Conservation (phyloP, 2,329 filamentous ascomycete species). For the Septoria petroselini region DNA sequence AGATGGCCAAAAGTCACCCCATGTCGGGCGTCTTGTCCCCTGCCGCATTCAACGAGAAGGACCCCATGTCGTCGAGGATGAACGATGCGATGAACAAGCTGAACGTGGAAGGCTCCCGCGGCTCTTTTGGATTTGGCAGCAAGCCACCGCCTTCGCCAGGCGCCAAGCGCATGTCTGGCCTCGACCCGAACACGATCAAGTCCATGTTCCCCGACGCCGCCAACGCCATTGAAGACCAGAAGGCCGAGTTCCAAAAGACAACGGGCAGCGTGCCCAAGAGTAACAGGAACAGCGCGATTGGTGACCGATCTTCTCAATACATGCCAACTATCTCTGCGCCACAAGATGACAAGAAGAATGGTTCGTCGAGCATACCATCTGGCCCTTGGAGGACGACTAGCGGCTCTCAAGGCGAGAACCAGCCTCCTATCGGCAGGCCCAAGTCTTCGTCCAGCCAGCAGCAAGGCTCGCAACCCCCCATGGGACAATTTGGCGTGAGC, state of each 20-base stretch:
- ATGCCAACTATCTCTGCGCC: slow-evolving; percentile 69
- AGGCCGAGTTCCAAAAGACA: slow-evolving; percentile 94
- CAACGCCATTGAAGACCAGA: slow-evolving; percentile 96
- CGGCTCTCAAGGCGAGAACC: slow-evolving; percentile 45
- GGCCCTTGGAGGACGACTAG: slow-evolving; percentile 72
- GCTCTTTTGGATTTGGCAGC: slow-evolving; percentile 64
- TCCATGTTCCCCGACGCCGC: slow-evolving; percentile 99
- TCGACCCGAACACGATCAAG: slow-evolving; percentile 90
- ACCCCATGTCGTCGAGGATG: slow-evolving; percentile 93
- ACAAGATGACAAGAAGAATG: slow-evolving; percentile 62
- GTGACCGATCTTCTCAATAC: slow-evolving; percentile 67
- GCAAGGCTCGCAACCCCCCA: slow-evolving; percentile 47
- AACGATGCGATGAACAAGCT: slow-evolving; percentile 97
- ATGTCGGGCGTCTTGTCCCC: slow-evolving; percentile 95
- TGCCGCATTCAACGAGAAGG: slow-evolving; percentile 90
- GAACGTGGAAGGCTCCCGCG: slow-evolving; percentile 79
- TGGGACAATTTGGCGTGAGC: slow-evolving; percentile 79
- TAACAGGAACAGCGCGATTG: slow-evolving; percentile 85
- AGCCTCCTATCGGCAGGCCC: slow-evolving; percentile 59
- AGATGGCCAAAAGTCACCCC: slow-evolving; percentile 97
- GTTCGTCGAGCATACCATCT: slow-evolving; percentile 61
- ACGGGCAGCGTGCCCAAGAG: slow-evolving; percentile 86
- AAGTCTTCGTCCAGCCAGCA: slow-evolving; percentile 78
- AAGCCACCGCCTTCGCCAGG: slow-evolving; percentile 75
- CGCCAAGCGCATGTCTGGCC: slow-evolving; percentile 87